These are phyloP conservation scores for Naegleria gruberi DNA, from an alignment of 208 protist species.

Conservation along the genomic window DNA sequence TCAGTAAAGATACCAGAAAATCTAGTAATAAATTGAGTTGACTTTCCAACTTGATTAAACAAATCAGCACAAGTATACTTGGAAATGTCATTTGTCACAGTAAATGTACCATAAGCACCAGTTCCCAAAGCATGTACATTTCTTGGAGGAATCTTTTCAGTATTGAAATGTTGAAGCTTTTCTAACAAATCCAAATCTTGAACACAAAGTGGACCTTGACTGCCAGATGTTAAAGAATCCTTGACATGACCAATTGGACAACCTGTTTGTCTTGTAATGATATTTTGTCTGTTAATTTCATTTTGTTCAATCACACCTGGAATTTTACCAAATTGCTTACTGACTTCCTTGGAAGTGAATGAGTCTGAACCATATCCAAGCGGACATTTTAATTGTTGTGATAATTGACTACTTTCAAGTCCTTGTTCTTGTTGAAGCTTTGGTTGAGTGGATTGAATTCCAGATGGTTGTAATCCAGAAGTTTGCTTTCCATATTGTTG, in stretches of 20 bases:
- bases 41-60: slow-evolving; percentile 51
- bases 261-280: not conserved
- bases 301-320: not conserved
- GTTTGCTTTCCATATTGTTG: too few species aligned
- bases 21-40: slow-evolving; percentile 56
- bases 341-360: not conserved
- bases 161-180: not conserved
- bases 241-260: not conserved
- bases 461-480: too few species aligned
- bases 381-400: not conserved
- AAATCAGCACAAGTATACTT: slow-evolving; percentile 56
- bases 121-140: not conserved
- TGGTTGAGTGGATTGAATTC: too few species aligned
- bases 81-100: slow-evolving; percentile 29
- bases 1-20: slow-evolving; percentile 65
- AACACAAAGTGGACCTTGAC: not conserved
- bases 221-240: not conserved
- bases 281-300: not conserved
- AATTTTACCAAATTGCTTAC: not conserved
- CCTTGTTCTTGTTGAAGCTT: not conserved
- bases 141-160: slow-evolving; percentile 15
- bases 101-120: slow-evolving; percentile 9
- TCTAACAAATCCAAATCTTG: not conserved
- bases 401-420: not conserved
- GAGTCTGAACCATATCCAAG: not conserved